Evolutionary conservation across 306 rosid species (phyloP).

Genomic region (Medicago arabica): DNA sequence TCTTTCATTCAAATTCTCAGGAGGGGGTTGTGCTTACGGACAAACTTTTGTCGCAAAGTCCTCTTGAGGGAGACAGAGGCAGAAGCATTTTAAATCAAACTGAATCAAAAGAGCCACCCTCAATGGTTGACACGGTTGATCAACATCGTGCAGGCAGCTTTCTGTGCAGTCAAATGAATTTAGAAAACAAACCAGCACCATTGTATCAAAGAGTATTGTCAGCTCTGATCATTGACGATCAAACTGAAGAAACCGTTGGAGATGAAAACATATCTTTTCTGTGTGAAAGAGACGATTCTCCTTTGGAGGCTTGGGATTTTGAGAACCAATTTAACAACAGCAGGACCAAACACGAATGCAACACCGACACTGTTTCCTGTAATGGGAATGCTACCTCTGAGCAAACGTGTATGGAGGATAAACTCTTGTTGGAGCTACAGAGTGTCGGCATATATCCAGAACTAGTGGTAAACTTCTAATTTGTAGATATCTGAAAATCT

Average conservation of each 20-base stretch:
- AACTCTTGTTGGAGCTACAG: constrained; percentile 77
- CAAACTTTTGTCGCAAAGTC: constrained; percentile 48
- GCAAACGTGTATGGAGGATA: constrained; percentile 64
- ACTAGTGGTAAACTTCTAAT: constrained; percentile 65
- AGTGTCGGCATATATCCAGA: constrained; percentile 79
- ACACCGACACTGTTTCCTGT: constrained; percentile 56
- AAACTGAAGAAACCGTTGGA: constrained; percentile 52
- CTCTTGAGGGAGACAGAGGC: constrained; percentile 49
- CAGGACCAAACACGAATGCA: constrained; percentile 40
- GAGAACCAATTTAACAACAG: constrained; percentile 45
- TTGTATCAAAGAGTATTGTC: constrained; percentile 80
- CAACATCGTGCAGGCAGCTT: constrained; percentile 41
- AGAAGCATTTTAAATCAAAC: constrained; percentile 48
- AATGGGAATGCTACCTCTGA: constrained; percentile 59
- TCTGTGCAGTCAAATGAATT: constrained; percentile 48
- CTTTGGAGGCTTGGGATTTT: constrained; percentile 39
- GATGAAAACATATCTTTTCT: constrained; percentile 51
- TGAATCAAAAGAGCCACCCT: constrained; percentile 38
- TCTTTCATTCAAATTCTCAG: constrained; percentile 51
- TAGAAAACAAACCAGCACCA: constrained; percentile 57
- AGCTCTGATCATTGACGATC: constrained; percentile 77
- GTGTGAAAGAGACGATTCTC: constrained; percentile 50
- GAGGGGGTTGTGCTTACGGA: constrained; percentile 49
- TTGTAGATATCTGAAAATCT: constrained; percentile 20
- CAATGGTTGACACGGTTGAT: constrained; percentile 50